Percentiles rank a stretch among this genome's conserved stretches.
Evolutionary conservation across 169 alveolate genomes (phyloP).

Genomic region (Plasmodium ovale): DNA sequence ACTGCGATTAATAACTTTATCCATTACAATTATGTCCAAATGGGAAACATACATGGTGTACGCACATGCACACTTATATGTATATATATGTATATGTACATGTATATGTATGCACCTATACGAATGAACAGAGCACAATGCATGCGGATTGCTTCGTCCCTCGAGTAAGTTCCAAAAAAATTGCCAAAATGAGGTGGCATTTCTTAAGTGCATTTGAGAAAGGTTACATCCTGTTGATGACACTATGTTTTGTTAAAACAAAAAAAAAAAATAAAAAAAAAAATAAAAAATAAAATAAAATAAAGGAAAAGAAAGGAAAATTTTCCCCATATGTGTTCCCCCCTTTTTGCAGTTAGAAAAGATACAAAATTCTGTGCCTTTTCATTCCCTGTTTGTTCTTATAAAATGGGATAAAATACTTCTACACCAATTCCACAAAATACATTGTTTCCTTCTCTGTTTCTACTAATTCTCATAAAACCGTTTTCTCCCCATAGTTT

Average conservation of each 20-base stretch:
- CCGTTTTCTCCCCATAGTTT: constrained; percentile 91
- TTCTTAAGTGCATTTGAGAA: neutral
- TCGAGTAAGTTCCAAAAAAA: no score
- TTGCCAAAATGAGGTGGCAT: neutral
- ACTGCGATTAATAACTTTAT: no score
- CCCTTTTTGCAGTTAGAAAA: neutral
- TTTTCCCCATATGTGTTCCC: neutral
- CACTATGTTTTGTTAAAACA: neutral
- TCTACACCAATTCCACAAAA: constrained; percentile 69
- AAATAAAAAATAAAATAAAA: no score
- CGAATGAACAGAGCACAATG: neutral
- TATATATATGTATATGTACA: constrained; percentile 1
- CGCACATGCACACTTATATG: no score
- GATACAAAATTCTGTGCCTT: neutral
- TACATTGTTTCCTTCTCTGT: constrained; percentile 43
- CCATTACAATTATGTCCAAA: no score
- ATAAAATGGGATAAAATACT: constrained; percentile 51
- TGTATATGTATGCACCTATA: neutral
- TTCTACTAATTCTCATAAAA: constrained; percentile 81
- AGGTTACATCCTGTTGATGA: neutral
- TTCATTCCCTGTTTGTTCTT: neutral
- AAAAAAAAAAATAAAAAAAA: no score
- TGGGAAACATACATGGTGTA: no score
- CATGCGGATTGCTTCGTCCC: no score
- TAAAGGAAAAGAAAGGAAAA: no score